Evolutionary conservation across 1,139 yeast genomes (phyloP), one percentile per base, ranked within the genome.

Genomic region (Yamadazyma siamensis): DNA sequence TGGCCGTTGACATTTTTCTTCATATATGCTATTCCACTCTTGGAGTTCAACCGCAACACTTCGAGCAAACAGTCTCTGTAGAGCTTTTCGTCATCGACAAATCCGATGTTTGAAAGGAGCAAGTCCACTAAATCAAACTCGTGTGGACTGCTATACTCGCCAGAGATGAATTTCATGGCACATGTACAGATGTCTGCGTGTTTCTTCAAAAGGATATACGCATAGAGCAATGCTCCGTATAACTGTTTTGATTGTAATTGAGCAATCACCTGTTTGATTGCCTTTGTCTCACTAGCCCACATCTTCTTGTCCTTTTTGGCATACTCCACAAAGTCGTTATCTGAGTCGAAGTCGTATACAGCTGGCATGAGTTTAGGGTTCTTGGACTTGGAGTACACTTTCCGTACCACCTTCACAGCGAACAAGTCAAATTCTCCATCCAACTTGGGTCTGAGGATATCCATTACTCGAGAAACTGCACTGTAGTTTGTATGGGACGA

Each of bases 21-120:
- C 44, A 68, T 53, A 27, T 56, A 64, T 5, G 42, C 39, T 11
- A 64, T 47, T 0, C 67, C 65, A 24, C 37, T 40, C 2, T 49
- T 44, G 15, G 62, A 50, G 28, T 57, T 52, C 2, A 55, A 23
- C 31, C 60, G 52, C 4, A 67, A 39, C 1, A 65, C 43, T 27
- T 57, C 62, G 10, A 67, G 38, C 4, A 67, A 47, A 23, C 36
- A 20, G 21, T 41, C 38, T 18, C 47, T 17, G 28, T 61, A 63
- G 4, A 39, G 21, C 5, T 46, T 44, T 19, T 51, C 53, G 28
- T 54, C 54, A 5, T 44, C 39, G 7, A 57, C 38, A 4, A 43
- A 35, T 16, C 37, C 43, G 11, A 53, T 31, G 8, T 44, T 36
- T 5, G 38, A 16, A 8, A 50, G 34, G 6, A 50, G 33, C 8